Percentiles rank a stretch among this genome's conserved stretches.
These are phyloP conservation scores for Aphanomyces stellatus DNA, from an alignment of 352 stramenopile species.

Conservation along the genomic window DNA sequence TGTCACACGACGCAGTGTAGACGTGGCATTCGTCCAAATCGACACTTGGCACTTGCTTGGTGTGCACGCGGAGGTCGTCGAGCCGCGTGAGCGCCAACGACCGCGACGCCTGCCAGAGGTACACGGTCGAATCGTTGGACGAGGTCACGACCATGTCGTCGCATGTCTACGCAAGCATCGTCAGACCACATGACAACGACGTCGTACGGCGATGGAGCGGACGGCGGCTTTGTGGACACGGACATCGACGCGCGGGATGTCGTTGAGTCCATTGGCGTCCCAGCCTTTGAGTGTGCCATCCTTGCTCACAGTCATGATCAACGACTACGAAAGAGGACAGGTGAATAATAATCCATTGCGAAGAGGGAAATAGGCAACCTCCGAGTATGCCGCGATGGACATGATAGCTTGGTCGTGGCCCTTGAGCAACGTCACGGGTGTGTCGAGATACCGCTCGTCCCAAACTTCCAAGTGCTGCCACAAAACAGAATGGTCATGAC, in stretches of 20 bases:
- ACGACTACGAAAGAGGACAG: background rate
- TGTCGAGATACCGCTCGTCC: background rate
- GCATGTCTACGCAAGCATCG: background rate
- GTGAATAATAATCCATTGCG: slow-evolving; percentile 17
- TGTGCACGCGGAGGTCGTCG: background rate
- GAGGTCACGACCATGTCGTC: slow-evolving; percentile 6
- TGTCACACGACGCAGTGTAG: slow-evolving; percentile 14
- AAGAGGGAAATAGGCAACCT: slow-evolving; percentile 83
- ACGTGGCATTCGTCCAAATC: slow-evolving; percentile 10
- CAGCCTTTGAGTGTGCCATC: slow-evolving; percentile 8
- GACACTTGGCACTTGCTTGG: slow-evolving; percentile 11
- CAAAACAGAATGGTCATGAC: too few relatives aligned
- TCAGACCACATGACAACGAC: background rate
- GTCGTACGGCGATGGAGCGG: slow-evolving; percentile 1
- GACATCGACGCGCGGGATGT: background rate
- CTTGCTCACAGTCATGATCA: slow-evolving; percentile 11
- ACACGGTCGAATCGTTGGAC: slow-evolving; percentile 14
- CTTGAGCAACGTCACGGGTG: slow-evolving; percentile 29
- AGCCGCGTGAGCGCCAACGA: background rate
- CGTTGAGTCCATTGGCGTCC: background rate
- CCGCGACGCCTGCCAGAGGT: background rate
- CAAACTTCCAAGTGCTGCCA: slow-evolving; percentile 8
- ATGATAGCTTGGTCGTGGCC: slow-evolving; percentile 92
- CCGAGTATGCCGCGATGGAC: slow-evolving; percentile 84
- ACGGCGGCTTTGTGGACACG: background rate